These are phyloP conservation scores for Hypomontagnella submonticulosa DNA, from an alignment of 495 filamentous ascomycete genomes.

Conservation along the genomic window DNA sequence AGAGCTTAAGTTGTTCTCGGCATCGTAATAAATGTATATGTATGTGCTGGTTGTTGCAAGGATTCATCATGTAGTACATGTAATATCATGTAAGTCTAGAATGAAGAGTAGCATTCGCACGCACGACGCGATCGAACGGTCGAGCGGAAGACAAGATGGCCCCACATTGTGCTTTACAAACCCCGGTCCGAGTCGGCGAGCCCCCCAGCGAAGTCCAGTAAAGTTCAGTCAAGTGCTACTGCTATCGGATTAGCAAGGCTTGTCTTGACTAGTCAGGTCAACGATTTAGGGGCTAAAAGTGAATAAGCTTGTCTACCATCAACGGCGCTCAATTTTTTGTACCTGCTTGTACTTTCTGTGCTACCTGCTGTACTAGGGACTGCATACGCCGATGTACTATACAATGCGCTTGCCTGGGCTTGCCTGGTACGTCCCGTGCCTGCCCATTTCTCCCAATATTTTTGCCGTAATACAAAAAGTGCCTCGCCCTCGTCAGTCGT, in stretches of 20 bases:
- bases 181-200: constrained; percentile 42
- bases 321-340: constrained; percentile 5
- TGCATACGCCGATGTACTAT: constrained; percentile 27
- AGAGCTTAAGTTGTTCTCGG: constrained; percentile 21
- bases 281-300: constrained; percentile 32
- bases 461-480: constrained; percentile 47
- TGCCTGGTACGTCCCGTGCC: constrained; percentile 15
- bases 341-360: constrained; percentile 25
- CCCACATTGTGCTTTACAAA: constrained; percentile 34
- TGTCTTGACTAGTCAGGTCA: constrained; percentile 25
- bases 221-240: constrained; percentile 31
- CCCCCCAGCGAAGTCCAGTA: constrained; percentile 12
- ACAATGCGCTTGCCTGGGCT: background rate
- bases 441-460: constrained; percentile 38
- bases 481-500: constrained; percentile 41
- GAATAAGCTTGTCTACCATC: constrained; percentile 4
- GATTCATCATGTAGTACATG: constrained; percentile 18
- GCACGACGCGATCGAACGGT: constrained; percentile 39
- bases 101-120: constrained; percentile 17
- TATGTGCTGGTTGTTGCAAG: constrained; percentile 3
- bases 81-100: constrained; percentile 24
- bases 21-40: constrained; percentile 9
- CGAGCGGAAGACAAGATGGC: constrained; percentile 45
- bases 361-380: constrained; percentile 32
- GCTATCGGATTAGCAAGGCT: constrained; percentile 26